A percentile compares a stretch with the other conserved stretches of the same genome.
Conservation (phyloP, 177 flowering plant species). For the Vitis hybrid region DNA sequence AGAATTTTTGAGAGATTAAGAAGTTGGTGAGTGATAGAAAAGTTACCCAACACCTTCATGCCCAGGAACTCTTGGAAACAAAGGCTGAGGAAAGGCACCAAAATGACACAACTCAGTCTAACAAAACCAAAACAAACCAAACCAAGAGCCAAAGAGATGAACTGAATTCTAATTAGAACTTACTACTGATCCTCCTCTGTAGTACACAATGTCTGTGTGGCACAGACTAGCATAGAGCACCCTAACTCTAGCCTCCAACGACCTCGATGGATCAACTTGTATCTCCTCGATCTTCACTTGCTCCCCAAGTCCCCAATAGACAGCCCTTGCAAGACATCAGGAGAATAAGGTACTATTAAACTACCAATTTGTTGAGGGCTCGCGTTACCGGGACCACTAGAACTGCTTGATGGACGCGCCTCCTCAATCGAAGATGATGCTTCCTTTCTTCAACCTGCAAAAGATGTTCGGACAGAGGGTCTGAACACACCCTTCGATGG, state of each 20-base stretch:
- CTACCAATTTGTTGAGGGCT: no score
- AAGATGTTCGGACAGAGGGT: no score
- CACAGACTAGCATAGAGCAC: constrained; percentile 43
- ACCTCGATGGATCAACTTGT: no score
- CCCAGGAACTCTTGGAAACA: constrained; percentile 48
- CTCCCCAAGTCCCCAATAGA: constrained; percentile 33
- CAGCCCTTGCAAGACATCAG: constrained; percentile 23
- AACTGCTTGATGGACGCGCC: no score
- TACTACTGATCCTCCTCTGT: constrained; percentile 24
- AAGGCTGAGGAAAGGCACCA: constrained; percentile 24
- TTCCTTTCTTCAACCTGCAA: no score
- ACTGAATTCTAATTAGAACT: not conserved
- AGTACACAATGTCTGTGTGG: constrained; percentile 39
- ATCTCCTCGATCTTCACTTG: constrained; percentile 8
- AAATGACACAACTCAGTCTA: not conserved
- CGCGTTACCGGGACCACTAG: no score
- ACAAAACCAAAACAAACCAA: not conserved
- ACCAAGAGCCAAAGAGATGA: not conserved
- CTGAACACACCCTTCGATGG: fast-evolving
- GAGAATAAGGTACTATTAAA: not conserved
- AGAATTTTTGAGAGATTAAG: no score
- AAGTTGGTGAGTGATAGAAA: not conserved
- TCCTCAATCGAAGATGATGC: no score
- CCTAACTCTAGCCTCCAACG: no score
- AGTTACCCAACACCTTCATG: constrained; percentile 61